Evolutionary conservation across 2,329 filamentous ascomycete species (phyloP), one percentile per base, ranked within the genome.

Genomic region (Calonectria multiphialidica): DNA sequence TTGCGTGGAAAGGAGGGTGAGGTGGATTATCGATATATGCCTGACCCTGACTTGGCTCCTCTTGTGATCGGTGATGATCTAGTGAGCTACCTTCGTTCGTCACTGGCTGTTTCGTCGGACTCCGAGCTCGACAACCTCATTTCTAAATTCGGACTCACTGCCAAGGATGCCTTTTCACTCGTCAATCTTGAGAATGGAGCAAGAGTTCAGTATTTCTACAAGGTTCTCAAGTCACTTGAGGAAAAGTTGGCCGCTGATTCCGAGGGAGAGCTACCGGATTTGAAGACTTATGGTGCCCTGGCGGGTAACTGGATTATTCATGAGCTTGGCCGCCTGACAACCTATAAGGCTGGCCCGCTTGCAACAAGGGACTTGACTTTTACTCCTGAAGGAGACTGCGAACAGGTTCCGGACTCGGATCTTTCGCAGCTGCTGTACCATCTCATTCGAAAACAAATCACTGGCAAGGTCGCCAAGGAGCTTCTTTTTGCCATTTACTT

Each of bases 11-110:
- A 99, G 83, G 97, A 98, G 83, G 97, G 97, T 59, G 96, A 98
- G 81, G 95, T 98, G 7, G 97, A 99, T 83, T 99, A 99, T 83
- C 90, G 97, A 49, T 99, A 99, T 81, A 98, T 99, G 96, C 96
- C 97, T 0, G 97, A 99, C 82, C 95, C 97, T 6, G 97, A 99
- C 81, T 88, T 99, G 16, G 89, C 91, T 0, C 95, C 97, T 1
- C 87, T 99, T 2, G 81, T 95, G 2, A 93, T 99, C 72, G 92
- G 92, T 9, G 81, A 88, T 2, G 92, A 94, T 70, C 87, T 98
- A 0, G 86, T 98, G 5, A 80, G 87, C 6, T 87, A 92, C 74
- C 86, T 98, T 16, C 85, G 83, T 23, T 77, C 83, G 0, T 93
- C 88, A 0, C 84, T 98, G 71, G 94, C 95, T 5, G 87, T 90